phyloP scores from a whole-genome alignment of 169 alveolate genomes.

The Cryptosporidium muris region DNA sequence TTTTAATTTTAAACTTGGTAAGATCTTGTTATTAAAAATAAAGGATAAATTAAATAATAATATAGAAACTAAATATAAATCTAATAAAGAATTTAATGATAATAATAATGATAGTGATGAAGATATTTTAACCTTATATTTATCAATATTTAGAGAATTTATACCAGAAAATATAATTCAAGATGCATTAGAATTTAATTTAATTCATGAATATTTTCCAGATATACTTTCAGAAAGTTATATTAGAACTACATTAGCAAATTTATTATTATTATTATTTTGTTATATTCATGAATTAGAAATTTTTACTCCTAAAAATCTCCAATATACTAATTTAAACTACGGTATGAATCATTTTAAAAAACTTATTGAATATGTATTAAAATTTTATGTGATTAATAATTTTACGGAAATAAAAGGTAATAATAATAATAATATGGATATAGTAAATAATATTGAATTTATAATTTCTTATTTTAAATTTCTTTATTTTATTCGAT shows the following conservation, averaged over 20 bases:
- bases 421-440: constrained; percentile 1
- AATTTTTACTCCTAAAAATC: constrained; percentile 26
- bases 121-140: constrained; percentile 6
- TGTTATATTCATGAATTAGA: constrained; percentile 60
- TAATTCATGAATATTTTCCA: constrained; percentile 35
- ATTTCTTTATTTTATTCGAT: constrained; percentile 7
- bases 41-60: no score
- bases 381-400: neutral
- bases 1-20: constrained; percentile 44
- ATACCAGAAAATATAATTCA: constrained; percentile 17
- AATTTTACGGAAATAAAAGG: neutral
- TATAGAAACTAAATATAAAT: no score
- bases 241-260: constrained; percentile 1
- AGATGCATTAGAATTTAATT: constrained; percentile 5
- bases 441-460: neutral
- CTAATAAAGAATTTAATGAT: neutral
- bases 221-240: neutral
- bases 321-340: neutral
- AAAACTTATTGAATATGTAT: neutral
- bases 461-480: constrained; percentile 13
- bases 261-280: constrained; percentile 26
- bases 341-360: constrained; percentile 8
- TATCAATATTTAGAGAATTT: constrained; percentile 9
- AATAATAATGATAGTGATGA: neutral
- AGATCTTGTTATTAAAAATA: neutral